Evolutionary conservation across 352 stramenopile species (phyloP), one percentile per base, ranked within the genome.

Genomic region (Phytophthora cactorum): DNA sequence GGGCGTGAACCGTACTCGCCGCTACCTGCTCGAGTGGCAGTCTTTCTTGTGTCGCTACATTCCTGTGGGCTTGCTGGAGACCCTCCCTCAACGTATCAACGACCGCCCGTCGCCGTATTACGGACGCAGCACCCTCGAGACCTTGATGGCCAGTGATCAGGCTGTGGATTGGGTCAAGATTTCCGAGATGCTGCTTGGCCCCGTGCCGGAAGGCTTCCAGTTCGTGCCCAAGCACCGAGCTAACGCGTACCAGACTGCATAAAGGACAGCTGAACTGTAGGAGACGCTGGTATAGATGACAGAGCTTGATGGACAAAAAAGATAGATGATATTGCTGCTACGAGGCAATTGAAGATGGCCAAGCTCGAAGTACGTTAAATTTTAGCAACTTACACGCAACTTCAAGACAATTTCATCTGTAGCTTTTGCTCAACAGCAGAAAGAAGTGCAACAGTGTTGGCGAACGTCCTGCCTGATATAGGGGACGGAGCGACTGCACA

Each of bases 21-120:
- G 98, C 2, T 99, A 99, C 75, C 70, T 99, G 43, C 88, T 99
- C 63, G 98, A 99, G 76, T 99, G 97, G 97, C 84, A 99, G 51
- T 99, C 96, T 14, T 99, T 99, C 71, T 77, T 99, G 27, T 98
- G 86, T 66, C 88, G 97, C 55, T 99, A 99, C 86, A 98, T 99
- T 56, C 98, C 98, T 32, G 93, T 99, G 1, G 98, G 97, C 0
- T 67, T 99, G 32, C 77, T 99, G 17, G 97, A 99, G 56, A 78
- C 82, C 17, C 68, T 99, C 0, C 96, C 97, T 7, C 97, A 99
- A 81, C 86, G 89, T 49, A 99, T 99, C 72, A 99, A 99, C 79
- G 94, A 99, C 60, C 90, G 97, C 5, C 97, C 97, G 31, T 88
- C 95, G 28, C 80, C 81, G 22, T 98, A 97, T 75, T 96, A 95